Base-by-base conservation (phyloP, 2,329 filamentous ascomycete species). In the Alternaria atra region DNA sequence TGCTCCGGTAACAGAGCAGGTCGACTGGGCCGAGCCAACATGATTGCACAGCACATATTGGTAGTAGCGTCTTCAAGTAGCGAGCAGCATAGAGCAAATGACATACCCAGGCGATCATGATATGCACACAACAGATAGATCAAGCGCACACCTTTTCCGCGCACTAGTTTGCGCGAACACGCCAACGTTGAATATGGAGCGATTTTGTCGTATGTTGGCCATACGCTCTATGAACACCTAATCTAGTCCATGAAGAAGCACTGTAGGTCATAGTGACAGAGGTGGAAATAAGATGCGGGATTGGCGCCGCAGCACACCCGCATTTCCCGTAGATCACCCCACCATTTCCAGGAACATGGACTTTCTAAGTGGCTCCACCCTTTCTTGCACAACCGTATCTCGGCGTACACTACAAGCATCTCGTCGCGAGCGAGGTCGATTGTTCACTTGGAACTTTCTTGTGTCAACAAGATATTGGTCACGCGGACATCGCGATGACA, bases 1-100 rank as follows among this genome's bases (percentile, higher is more conserved):
- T 25, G 89, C 89, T 53, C 86, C 90, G 64, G 85, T 96, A 17
- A 90, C 91, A 76, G 95, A 99, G 74, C 94, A 98, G 81, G 93
- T 98, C 60, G 96, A 97, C 82, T 99, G 95, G 95, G 90, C 91
- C 30, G 95, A 99, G 80, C 90, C 93, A 25, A 69, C 73, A 54
- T 78, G 70, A 62, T n/a, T n/a, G 47, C 40, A 52, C 23, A 27
- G 23, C 43, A 50, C 27, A 56, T 17, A 48, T 39, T 54, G 44
- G 43, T 43, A 52, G 58, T 37, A 51, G 48, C 23, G 48, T 58
- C 39, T 52, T 50, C 42, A 61, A 32, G 43, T 59, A 55, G 59
- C 44, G 40, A 54, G 25, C 50, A 55, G n/a, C 25, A 47, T 64
- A 55, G 54, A 61, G 52, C 55, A 59, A 61, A 61, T 61, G 55